phyloP scores from a whole-genome alignment of 176 grass and related monocot species.

The Ananas comosus region DNA sequence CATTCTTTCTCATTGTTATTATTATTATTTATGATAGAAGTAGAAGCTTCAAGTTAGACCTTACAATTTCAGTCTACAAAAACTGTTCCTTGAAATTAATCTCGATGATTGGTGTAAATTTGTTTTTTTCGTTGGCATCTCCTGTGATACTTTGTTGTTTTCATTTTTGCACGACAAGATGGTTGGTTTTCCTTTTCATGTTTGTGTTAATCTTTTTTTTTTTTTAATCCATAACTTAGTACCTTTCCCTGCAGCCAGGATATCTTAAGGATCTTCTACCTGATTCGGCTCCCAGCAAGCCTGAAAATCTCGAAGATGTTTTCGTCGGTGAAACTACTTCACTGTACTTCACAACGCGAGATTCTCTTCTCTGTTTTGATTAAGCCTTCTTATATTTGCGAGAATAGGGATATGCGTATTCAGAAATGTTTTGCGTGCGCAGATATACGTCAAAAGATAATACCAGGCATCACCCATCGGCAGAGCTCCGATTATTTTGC shows the following conservation, averaged over 20 bases:
- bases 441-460: conserved; percentile 25
- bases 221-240: conserved; percentile 5
- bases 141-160: too few species aligned
- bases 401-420: neutral
- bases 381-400: neutral
- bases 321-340: conserved; percentile 40
- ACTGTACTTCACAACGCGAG: neutral
- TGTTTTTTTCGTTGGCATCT: too few species aligned
- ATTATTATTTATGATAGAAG: too few species aligned
- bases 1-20: too few species aligned
- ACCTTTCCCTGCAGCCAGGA: conserved; percentile 45
- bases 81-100: too few species aligned
- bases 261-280: conserved; percentile 63
- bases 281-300: conserved; percentile 38
- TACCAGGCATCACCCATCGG: conserved; percentile 27
- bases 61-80: too few species aligned
- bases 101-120: too few species aligned
- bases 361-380: neutral
- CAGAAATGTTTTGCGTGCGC: neutral
- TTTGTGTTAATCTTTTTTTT: conserved; percentile 2
- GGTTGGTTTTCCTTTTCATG: neutral
- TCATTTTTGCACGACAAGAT: neutral
- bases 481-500: conserved; percentile 25
- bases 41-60: too few species aligned
- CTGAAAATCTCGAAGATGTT: conserved; percentile 51